Evolutionary conservation across 495 filamentous ascomycete genomes (phyloP).

Genomic region (Neurospora tetraspora): DNA sequence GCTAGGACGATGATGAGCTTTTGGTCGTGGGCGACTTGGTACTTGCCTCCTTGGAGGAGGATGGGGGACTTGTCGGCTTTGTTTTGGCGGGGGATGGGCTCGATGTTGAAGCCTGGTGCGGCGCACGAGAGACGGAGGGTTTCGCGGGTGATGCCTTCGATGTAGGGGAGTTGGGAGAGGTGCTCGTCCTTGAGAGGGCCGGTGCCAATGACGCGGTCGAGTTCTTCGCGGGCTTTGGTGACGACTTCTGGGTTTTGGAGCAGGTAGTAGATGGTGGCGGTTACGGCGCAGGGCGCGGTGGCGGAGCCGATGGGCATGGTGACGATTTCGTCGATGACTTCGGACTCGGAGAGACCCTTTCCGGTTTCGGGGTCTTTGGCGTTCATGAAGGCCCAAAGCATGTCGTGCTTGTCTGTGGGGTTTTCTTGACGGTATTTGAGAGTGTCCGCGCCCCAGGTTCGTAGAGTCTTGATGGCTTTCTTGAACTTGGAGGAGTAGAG

Average conservation of each 20-base stretch:
- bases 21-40: conserved; percentile 50
- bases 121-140: conserved; percentile 53
- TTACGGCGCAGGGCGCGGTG: conserved; percentile 40
- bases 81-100: conserved; percentile 40
- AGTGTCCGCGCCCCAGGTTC: conserved; percentile 44
- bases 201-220: conserved; percentile 50
- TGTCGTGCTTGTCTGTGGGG: conserved; percentile 52
- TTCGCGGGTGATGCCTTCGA: conserved; percentile 56
- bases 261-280: conserved; percentile 48
- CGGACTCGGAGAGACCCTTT: conserved; percentile 43
- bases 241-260: conserved; percentile 52
- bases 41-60: conserved; percentile 50
- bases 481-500: conserved; percentile 44
- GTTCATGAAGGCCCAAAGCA: conserved; percentile 57
- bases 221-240: conserved; percentile 52
- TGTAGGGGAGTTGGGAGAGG: conserved; percentile 48
- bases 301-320: conserved; percentile 41
- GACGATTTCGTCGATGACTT: conserved; percentile 60
- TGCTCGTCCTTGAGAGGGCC: conserved; percentile 44
- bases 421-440: conserved; percentile 47
- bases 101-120: conserved; percentile 58
- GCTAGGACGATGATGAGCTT: conserved; percentile 50
- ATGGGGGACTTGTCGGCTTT: conserved; percentile 34
- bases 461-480: conserved; percentile 42
- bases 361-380: conserved; percentile 58